Evolutionary conservation across 2,329 filamentous ascomycete species (phyloP), one percentile per base, ranked within the genome.

Genomic region (Claviceps sp.): DNA sequence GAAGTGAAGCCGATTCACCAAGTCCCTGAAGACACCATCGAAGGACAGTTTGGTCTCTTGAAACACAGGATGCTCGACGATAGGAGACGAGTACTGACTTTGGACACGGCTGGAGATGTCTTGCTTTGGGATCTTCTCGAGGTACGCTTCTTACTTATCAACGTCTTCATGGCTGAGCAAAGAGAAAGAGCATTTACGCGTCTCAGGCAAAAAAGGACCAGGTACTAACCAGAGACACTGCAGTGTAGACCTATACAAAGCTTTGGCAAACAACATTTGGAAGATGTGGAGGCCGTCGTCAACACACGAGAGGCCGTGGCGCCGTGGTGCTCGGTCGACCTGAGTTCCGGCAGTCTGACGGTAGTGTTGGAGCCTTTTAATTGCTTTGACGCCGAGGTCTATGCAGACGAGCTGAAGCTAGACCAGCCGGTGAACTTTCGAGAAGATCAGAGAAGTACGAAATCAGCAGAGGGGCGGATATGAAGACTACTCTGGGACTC

Each of bases 341-440:
- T 91, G 20, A 85, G 91, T 59, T 97, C 91, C 4, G 93, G 93
- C 38, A 88, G 87, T 56, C 73, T 98, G 52, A 91, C 89, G 2
- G 91, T 96, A 3, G 84, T 94, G 18, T 69, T 98, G 18, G 93
- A 98, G 63, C 88, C 90, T 42, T 94, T 93, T 62, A 94, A 94
- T 59, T 96, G 90, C 65, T 98, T 98, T 60, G 93, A 98, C 67
- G 93, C 90, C 16, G 93, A 98, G 63, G 86, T 95, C 67, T 98
- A 98, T 65, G 91, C 89, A 1, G 93, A 98, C 64, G 90, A 97
- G 67, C 72, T 94, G 38, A 74, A 82, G 42, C 60, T 91, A 51
- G 78, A 85, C 11, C 84, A 88, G 56, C 73, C 79, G n/a, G 73
- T 86, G 18, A 84, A 90, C 13, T 95, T 95, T 62, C 77, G 85